A percentile compares a stretch with the other conserved stretches of the same genome.
Conservation (phyloP, 306 rosid genomes). For the Medicago arabica region DNA sequence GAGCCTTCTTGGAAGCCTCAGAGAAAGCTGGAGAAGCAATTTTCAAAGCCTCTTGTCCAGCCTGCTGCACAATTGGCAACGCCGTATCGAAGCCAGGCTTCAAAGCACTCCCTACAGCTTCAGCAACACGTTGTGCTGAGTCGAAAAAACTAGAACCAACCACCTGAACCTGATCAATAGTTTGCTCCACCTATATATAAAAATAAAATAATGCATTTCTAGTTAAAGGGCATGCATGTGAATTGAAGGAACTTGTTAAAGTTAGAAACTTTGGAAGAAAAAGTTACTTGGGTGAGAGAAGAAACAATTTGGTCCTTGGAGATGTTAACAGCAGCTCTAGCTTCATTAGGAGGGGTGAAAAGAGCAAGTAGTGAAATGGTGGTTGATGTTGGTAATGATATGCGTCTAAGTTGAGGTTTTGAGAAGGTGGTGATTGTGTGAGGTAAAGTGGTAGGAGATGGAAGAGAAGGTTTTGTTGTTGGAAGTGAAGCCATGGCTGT, state of each 20-base stretch:
- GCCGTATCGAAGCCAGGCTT: constrained; percentile 83
- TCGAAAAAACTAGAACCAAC: constrained; percentile 66
- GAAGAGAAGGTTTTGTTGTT: constrained; percentile 47
- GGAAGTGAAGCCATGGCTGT: constrained; percentile 65
- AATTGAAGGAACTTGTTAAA: constrained; percentile 15
- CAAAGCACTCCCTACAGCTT: constrained; percentile 57
- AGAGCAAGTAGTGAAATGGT: constrained; percentile 76
- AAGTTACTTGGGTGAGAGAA: constrained; percentile 68
- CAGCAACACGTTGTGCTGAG: constrained; percentile 53
- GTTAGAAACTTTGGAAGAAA: neutral
- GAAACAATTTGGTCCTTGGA: constrained; percentile 83
- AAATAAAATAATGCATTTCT: neutral
- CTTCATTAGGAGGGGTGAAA: constrained; percentile 65
- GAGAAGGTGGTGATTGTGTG: constrained; percentile 32
- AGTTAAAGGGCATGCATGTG: constrained; percentile 27
- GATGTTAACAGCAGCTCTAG: constrained; percentile 73
- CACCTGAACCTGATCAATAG: constrained; percentile 80
- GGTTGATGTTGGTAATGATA: constrained; percentile 70
- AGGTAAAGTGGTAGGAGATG: constrained; percentile 40
- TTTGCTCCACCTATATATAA: constrained; percentile 70
- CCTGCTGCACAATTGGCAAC: constrained; percentile 70
- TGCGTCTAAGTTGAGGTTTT: constrained; percentile 54
- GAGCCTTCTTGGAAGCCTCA: constrained; percentile 80
- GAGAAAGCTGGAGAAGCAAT: constrained; percentile 81
- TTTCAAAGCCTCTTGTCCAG: constrained; percentile 79